These are phyloP conservation scores for Gomphus bonarii DNA, from an alignment of 1,284 basidiomycete species.

Conservation along the genomic window DNA sequence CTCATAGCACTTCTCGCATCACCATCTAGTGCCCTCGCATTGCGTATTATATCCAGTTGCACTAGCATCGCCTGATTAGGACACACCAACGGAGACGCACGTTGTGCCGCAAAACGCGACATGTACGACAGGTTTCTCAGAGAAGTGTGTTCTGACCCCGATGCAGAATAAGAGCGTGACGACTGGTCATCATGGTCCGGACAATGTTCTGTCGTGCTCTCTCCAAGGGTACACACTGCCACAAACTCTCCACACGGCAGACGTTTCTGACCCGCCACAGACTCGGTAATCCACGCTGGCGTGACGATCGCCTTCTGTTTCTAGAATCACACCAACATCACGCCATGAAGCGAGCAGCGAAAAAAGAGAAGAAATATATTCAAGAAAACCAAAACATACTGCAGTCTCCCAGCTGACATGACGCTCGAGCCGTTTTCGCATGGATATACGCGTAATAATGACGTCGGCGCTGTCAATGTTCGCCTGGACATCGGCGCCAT, in stretches of 20 bases:
- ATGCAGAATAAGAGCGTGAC: conserved; percentile 9
- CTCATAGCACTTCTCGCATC: conserved; percentile 53
- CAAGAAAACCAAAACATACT: conserved; percentile 25
- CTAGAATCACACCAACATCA: conserved; percentile 23
- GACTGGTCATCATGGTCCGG: conserved; percentile 20
- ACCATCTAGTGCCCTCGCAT: conserved; percentile 50
- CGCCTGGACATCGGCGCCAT: conserved; percentile 29
- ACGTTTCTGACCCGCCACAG: conserved; percentile 30
- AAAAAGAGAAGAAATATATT: background rate
- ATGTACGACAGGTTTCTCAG: conserved; percentile 23
- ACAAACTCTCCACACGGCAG: conserved; percentile 33
- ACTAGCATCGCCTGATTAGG: conserved; percentile 49
- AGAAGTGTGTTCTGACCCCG: conserved; percentile 2
- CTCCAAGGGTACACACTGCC: conserved; percentile 26
- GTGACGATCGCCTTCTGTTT: conserved; percentile 54
- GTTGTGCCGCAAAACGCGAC: conserved; percentile 44
- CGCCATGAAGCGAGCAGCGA: background rate
- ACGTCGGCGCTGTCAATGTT: conserved; percentile 45
- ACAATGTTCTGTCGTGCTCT: conserved; percentile 33
- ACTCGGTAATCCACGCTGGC: conserved; percentile 57
- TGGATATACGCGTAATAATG: conserved; percentile 52
- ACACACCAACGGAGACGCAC: conserved; percentile 54
- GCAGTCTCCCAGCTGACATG: conserved; percentile 54
- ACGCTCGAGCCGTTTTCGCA: conserved; percentile 56
- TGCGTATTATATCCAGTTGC: conserved; percentile 50